phyloP scores from a whole-genome alignment of 192 early-diverging fungal species.

The Powellomyces hirtus region DNA sequence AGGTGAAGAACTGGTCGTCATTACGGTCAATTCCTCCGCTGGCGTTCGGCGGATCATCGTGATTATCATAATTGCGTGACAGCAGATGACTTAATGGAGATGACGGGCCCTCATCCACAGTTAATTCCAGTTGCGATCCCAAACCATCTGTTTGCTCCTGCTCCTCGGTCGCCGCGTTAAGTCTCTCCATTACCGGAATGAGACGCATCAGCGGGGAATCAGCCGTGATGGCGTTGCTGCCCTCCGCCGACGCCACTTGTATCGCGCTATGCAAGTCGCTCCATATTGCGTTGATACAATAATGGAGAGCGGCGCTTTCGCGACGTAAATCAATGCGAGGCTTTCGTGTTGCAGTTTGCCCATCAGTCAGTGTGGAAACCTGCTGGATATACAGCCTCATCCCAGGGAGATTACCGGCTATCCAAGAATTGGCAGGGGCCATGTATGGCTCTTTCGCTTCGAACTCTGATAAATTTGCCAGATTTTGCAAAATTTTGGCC shows the following conservation, averaged over 20 bases:
- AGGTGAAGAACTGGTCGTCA: too few relatives aligned
- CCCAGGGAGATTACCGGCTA: neutral
- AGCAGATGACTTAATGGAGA: too few relatives aligned
- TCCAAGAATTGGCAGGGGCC: slow-evolving; percentile 30
- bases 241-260: neutral
- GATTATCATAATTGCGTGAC: too few relatives aligned
- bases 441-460: slow-evolving; percentile 60
- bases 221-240: neutral
- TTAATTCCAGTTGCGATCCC: too few relatives aligned
- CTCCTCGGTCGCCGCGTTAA: slow-evolving; percentile 18
- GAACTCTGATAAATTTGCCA: slow-evolving; percentile 59
- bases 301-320: slow-evolving; percentile 18
- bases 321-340: slow-evolving; percentile 21
- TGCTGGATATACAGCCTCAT: slow-evolving; percentile 22
- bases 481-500: slow-evolving; percentile 60
- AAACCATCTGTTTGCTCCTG: too few relatives aligned
- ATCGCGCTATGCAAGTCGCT: neutral
- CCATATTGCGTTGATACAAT: slow-evolving; percentile 24
- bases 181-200: slow-evolving; percentile 23
- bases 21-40: too few relatives aligned
- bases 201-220: neutral
- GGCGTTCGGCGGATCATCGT: too few relatives aligned
- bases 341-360: slow-evolving; percentile 5
- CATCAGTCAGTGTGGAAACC: slow-evolving; percentile 9
- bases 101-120: too few relatives aligned